Conservation (phyloP, 202 grass and related monocot species). For the Cymbopogon flexuosus region DNA sequence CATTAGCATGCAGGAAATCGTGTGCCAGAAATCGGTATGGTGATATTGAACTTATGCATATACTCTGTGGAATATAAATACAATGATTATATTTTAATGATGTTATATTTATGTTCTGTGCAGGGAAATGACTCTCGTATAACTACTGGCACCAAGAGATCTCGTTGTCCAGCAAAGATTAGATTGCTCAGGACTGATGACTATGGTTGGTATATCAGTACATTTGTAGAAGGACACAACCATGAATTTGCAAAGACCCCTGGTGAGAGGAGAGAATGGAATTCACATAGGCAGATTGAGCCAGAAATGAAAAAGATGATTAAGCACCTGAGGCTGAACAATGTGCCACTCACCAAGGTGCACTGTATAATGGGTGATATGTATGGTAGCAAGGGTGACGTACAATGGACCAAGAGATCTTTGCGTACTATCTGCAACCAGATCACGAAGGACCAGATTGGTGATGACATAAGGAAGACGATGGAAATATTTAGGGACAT, state of each 20-base stretch:
- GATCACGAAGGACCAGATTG: neutral
- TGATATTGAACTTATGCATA: too few relatives aligned
- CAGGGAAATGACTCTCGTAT: neutral
- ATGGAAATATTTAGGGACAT: neutral
- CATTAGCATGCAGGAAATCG: too few relatives aligned
- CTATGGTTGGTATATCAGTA: neutral
- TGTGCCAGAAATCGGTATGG: too few relatives aligned
- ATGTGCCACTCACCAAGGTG: neutral
- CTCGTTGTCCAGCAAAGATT: neutral
- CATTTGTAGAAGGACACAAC: neutral
- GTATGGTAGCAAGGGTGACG: neutral
- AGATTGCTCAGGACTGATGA: neutral
- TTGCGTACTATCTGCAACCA: neutral
- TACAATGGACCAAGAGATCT: neutral
- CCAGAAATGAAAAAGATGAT: neutral
- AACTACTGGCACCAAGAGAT: neutral
- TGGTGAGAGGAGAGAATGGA: neutral
- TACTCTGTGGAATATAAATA: too few relatives aligned
- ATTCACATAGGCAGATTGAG: neutral
- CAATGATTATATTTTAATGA: too few relatives aligned
- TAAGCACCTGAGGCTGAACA: neutral
- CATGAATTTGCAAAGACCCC: rapidly evolving
- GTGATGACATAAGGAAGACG: neutral
- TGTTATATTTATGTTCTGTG: too few relatives aligned
- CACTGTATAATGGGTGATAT: neutral